phyloP scores from a whole-genome alignment of 768 basidiomycete genomes.

The Leccinum broughii region DNA sequence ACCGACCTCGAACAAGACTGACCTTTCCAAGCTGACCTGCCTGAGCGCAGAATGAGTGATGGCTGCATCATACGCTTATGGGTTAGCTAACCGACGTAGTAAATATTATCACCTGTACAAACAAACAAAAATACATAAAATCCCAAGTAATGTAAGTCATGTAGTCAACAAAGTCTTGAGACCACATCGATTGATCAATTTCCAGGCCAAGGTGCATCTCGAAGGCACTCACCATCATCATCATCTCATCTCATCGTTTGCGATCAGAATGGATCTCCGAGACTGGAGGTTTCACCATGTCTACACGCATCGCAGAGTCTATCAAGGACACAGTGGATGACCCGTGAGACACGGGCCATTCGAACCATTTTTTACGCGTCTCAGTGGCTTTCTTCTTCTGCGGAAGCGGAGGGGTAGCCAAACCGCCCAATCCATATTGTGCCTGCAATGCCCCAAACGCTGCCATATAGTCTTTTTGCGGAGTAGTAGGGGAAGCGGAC shows the following conservation, averaged over 20 bases:
- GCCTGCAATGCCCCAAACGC: slow-evolving; percentile 24
- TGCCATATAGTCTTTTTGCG: slow-evolving; percentile 26
- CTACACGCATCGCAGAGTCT: not conserved
- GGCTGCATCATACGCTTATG: slow-evolving; percentile 53
- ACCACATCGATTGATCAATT: not conserved
- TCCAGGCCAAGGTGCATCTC: not conserved
- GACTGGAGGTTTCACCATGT: not conserved
- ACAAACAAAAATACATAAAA: not conserved
- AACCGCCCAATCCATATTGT: slow-evolving; percentile 21
- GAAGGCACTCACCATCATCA: not conserved
- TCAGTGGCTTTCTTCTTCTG: not conserved
- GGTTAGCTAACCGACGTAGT: not conserved
- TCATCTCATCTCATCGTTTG: not conserved
- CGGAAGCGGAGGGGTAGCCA: slow-evolving; percentile 1
- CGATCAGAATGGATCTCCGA: not conserved
- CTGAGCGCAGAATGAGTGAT: slow-evolving; percentile 57
- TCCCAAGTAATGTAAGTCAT: no score
- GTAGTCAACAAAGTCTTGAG: no score
- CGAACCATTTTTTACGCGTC: slow-evolving; percentile 22
- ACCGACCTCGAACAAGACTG: slow-evolving; percentile 2
- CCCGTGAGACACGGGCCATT: slow-evolving; percentile 11
- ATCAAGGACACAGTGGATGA: slow-evolving; percentile 22
- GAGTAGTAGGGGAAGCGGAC: slow-evolving; percentile 4
- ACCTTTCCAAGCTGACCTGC: slow-evolving; percentile 89
- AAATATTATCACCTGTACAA: not conserved